These are phyloP conservation scores for Rosa lucieae DNA, from an alignment of 306 rosid genomes.

Conservation along the genomic window DNA sequence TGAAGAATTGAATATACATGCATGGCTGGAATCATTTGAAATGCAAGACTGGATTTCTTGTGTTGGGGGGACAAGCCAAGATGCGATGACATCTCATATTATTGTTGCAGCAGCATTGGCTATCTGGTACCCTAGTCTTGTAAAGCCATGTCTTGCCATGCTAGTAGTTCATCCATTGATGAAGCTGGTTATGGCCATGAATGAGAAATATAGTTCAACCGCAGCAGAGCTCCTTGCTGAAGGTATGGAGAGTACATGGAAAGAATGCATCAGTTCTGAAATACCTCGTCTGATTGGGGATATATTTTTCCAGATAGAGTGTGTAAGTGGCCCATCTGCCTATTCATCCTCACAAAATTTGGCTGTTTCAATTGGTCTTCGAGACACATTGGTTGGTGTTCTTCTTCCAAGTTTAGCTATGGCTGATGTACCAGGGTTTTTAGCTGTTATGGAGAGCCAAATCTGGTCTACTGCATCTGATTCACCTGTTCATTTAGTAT, in stretches of 20 bases:
- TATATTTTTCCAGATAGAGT: slow-evolving; percentile 89
- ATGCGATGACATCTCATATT: slow-evolving; percentile 92
- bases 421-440: slow-evolving; percentile 78
- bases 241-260: slow-evolving; percentile 97
- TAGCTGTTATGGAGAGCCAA: slow-evolving; percentile 79
- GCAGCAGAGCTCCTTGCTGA: slow-evolving; percentile 99
- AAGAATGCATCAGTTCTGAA: slow-evolving; percentile 67
- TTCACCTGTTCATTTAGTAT: slow-evolving; percentile 86
- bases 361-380: slow-evolving; percentile 60
- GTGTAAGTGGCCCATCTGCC: slow-evolving; percentile 66
- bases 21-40: slow-evolving; percentile 93
- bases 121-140: slow-evolving; percentile 96
- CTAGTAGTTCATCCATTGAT: slow-evolving; percentile 81
- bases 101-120: slow-evolving; percentile 96
- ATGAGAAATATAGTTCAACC: slow-evolving; percentile 88
- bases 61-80: slow-evolving; percentile 97
- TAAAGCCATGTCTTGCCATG: slow-evolving; percentile 62
- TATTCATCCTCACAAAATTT: slow-evolving; percentile 43
- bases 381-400: slow-evolving; percentile 70
- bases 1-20: slow-evolving; percentile 60
- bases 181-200: slow-evolving; percentile 92
- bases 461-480: slow-evolving; percentile 99
- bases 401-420: slow-evolving; percentile 97
- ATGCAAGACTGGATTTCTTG: slow-evolving; percentile 99
- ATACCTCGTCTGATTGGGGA: slow-evolving; percentile 80